These are phyloP conservation scores for Podaxis mareebaensis DNA, from an alignment of 768 basidiomycete species.

Conservation along the genomic window DNA sequence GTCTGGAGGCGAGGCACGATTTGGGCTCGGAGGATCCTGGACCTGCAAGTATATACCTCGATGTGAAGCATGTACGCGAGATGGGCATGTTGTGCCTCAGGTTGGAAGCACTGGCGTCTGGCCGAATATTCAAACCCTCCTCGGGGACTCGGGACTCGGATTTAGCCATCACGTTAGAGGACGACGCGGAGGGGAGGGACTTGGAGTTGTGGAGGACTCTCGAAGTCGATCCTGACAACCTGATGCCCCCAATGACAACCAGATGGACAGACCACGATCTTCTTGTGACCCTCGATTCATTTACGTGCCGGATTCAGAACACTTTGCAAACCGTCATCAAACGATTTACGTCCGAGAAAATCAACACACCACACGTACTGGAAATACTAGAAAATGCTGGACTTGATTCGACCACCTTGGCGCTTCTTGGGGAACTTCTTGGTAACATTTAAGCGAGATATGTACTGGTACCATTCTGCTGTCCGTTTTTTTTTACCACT, in stretches of 20 bases:
- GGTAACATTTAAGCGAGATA: slow-evolving; percentile 19
- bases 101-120: slow-evolving; percentile 72
- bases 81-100: slow-evolving; percentile 75
- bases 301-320: slow-evolving; percentile 78
- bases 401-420: slow-evolving; percentile 51
- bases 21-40: slow-evolving; percentile 41
- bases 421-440: slow-evolving; percentile 31
- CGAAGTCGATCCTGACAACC: slow-evolving; percentile 58
- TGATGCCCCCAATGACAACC: slow-evolving; percentile 70
- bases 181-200: slow-evolving; percentile 23
- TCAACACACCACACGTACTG: slow-evolving; percentile 33
- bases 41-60: slow-evolving; percentile 60
- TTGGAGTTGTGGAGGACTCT: slow-evolving; percentile 32
- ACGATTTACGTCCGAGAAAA: slow-evolving; percentile 24
- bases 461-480: not conserved
- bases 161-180: slow-evolving; percentile 32
- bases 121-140: slow-evolving; percentile 54
- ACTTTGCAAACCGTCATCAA: slow-evolving; percentile 44
- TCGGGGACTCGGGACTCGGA: slow-evolving; percentile 40
- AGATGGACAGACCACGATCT: slow-evolving; percentile 74
- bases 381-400: slow-evolving; percentile 36
- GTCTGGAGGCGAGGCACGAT: slow-evolving; percentile 70
- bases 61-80: slow-evolving; percentile 71
- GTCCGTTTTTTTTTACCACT: not conserved
- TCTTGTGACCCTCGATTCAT: slow-evolving; percentile 71